Evolutionary conservation across 2,329 filamentous ascomycete species (phyloP).

Genomic region (Pyrenochaeta sp.): DNA sequence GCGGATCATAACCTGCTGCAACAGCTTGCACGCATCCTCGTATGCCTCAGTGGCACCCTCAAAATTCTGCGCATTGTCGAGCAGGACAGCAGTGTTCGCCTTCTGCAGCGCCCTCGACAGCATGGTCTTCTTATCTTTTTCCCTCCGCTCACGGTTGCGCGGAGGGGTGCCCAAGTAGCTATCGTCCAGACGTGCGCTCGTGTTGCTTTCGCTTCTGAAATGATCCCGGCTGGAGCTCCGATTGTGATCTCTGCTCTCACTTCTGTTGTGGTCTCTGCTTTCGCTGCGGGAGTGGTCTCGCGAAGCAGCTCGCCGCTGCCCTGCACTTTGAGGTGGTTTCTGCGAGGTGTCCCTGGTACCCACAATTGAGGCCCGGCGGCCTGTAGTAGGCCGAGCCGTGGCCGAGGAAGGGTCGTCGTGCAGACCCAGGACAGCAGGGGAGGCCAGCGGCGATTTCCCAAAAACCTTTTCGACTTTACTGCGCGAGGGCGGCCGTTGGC

Average conservation of each 20-base stretch:
- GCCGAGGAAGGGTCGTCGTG: constrained; percentile 31
- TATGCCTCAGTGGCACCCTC: constrained; percentile 92
- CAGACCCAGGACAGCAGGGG: constrained; percentile 41
- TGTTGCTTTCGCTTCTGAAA: constrained; percentile 40
- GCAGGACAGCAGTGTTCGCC: constrained; percentile 91
- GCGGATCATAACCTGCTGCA: constrained; percentile 86
- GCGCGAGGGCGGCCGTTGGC: constrained; percentile 40
- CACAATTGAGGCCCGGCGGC: constrained; percentile 28
- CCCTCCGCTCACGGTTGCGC: constrained; percentile 52
- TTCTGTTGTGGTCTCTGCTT: constrained; percentile 27
- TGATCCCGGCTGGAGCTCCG: constrained; percentile 29
- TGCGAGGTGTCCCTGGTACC: constrained; percentile 29
- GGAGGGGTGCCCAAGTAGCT: constrained; percentile 40
- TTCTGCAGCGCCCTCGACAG: constrained; percentile 94
- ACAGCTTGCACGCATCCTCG: constrained; percentile 83
- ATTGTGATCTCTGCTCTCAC: constrained; percentile 34
- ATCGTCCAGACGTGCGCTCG: constrained; percentile 44
- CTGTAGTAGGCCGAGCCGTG: constrained; percentile 29
- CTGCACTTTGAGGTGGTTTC: constrained; percentile 29
- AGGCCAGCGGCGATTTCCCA: constrained; percentile 43
- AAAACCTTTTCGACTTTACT: constrained; percentile 37
- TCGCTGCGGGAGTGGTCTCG: constrained; percentile 21
- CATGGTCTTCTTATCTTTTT: constrained; percentile 82
- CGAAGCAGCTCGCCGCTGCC: constrained; percentile 23
- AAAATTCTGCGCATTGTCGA: constrained; percentile 96